Evolutionary conservation across 805 yeast species (phyloP), one percentile per base, ranked within the genome.

Genomic region (Zygotorulaspora sp.): DNA sequence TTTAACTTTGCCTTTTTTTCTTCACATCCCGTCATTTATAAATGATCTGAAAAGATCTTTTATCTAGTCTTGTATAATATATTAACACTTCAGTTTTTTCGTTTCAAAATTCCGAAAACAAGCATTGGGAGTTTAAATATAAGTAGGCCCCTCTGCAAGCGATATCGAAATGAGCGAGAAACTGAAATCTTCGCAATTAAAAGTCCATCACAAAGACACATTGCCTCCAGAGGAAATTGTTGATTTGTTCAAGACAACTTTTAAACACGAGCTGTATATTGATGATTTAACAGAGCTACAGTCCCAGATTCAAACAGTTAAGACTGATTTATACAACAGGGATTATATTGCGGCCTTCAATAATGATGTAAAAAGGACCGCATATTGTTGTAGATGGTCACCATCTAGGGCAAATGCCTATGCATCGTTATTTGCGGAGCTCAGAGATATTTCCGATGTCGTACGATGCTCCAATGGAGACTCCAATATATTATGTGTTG

Each of bases 301-400:
- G n/a, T 28, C 36, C 5, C 36, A 50, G 34, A 73, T 87, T 17
- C 96, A 88, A 55, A 45, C 51, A 1, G 94, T 87, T 16, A 87
- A 87, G 52, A 70, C 78, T 1, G 75, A 77, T 40, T 65, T 87
- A 13, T 87, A 66, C 57, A 74, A 84, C 35, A 64, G 96, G 48
- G 78, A 86, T 43, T 87, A 85, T 55, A 40, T 70, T 4, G 63
- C 66, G 8, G 96, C 96, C 1, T 87, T 88, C 57, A 74, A 74
- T 38, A 62, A 65, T 35, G 78, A 73, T 35, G 71, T 66, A 31
- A 79, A 82, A 48, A 67, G 94, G 36, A 73, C 72, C 45, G 95
- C 94, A 0, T 87, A 87, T 52, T 83, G 80, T 13, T 74, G 80
- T 14, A 66, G 96, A 48, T 87, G 96, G 96, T 73, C 92, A 0